Evolutionary conservation across 345 rosid species (phyloP).

Genomic region (Hirschfeldia incana): DNA sequence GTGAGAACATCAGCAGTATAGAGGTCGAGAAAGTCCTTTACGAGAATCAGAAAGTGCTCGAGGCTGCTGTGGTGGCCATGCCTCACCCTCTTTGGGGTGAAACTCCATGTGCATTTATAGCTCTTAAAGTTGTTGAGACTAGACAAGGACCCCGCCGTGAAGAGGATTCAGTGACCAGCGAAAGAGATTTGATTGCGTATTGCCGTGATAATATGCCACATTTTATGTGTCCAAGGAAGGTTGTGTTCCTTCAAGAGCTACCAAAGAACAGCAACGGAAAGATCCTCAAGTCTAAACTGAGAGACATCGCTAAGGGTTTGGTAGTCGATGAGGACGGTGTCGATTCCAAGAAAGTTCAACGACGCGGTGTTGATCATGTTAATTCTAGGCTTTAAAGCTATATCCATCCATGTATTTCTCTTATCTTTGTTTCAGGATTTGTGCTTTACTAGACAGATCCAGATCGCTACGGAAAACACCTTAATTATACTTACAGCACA

Average conservation of each 20-base stretch:
- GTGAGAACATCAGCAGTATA: slow-evolving; percentile 65
- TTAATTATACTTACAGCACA: neutral
- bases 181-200: slow-evolving; percentile 43
- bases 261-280: slow-evolving; percentile 62
- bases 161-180: slow-evolving; percentile 20
- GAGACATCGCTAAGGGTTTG: slow-evolving; percentile 45
- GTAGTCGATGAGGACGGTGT: slow-evolving; percentile 9
- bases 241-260: slow-evolving; percentile 43
- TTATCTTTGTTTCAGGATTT: neutral
- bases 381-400: slow-evolving; percentile 10
- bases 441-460: neutral
- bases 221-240: slow-evolving; percentile 60
- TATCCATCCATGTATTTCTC: neutral
- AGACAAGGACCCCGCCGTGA: slow-evolving; percentile 26
- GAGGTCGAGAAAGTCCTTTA: slow-evolving; percentile 57
- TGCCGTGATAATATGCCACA: slow-evolving; percentile 51
- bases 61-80: slow-evolving; percentile 64
- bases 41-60: slow-evolving; percentile 45
- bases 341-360: slow-evolving; percentile 2
- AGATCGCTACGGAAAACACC: neutral
- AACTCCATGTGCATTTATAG: slow-evolving; percentile 60
- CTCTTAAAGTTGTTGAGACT: slow-evolving; percentile 21
- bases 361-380: neutral
- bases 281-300: slow-evolving; percentile 48
- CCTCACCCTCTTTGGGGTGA: slow-evolving; percentile 63